Evolutionary conservation across 768 basidiomycete species (phyloP), one percentile per base, ranked within the genome.

Genomic region (Hydnum rufescens): DNA sequence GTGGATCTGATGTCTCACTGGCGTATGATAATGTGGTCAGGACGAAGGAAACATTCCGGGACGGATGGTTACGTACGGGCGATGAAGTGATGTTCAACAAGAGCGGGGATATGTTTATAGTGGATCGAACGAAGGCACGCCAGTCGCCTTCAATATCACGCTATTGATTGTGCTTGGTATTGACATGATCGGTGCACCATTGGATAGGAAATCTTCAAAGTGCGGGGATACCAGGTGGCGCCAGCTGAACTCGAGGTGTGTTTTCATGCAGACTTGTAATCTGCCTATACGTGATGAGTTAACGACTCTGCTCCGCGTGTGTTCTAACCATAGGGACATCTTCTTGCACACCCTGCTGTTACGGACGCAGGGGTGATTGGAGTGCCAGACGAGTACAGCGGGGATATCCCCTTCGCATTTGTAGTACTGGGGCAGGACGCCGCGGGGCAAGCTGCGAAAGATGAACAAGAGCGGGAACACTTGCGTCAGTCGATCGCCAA

Each of bases 381-480:
- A 0, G 59, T 78, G 30, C 74, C 73, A 4, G 76, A 84, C 58
- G 80, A 81, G 4, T 82, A 74, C 54, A 53, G 42, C 54, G 82
- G 82, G 16, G 82, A 84, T 60, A 64, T 80, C 4, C 82, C 82
- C 0, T 60, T 82, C 59, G 82, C 80, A 3, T 83, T 75, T 58
- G 71, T 82, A 2, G 76, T 75, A 1, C 67, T 80, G 3, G 68
- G 64, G 44, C 57, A 63, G 2, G 66, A 67, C 13, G 65, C 68
- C 3, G 66, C 67, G 5, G 61, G 62, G 32, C 66, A 70, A 43
- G 61, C 68, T 6, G 64, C 66, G 23, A 51, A 62, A 32, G 60
- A 68, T 31, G 57, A 66, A 1, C 54, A 53, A 6, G 71, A 65
- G 26, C 66, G 58, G 0, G 63, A 66, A 2, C 60, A 63, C 44